Evolutionary conservation across 2,329 filamentous ascomycete genomes (phyloP).

Genomic region (Penicillium sp.): DNA sequence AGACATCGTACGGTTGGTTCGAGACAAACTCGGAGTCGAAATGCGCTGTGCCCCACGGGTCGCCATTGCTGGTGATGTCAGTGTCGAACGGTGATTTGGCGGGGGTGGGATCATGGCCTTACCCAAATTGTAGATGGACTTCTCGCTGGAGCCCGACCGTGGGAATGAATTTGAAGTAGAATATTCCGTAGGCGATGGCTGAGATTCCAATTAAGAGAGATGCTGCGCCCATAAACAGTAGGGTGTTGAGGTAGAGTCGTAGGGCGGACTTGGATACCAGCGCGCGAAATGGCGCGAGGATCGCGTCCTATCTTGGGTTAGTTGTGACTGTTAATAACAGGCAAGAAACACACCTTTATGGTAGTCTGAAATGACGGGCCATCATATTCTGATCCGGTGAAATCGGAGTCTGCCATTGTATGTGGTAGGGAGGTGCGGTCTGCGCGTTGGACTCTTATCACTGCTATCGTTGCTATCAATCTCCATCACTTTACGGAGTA

Average conservation of each 20-base stretch:
- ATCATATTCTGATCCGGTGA: slow-evolving; percentile 22
- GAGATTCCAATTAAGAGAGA: slow-evolving; percentile 60
- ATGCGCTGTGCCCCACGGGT: slow-evolving; percentile 56
- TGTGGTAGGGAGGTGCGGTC: slow-evolving; percentile 2
- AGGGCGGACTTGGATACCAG: slow-evolving; percentile 64
- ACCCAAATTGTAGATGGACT: slow-evolving; percentile 68
- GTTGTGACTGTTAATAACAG: slow-evolving; percentile 6
- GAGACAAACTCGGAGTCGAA: slow-evolving; percentile 61
- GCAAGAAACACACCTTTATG: slow-evolving; percentile 14
- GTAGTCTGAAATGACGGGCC: slow-evolving; percentile 11
- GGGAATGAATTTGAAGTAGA: slow-evolving; percentile 71
- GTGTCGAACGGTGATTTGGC: not conserved
- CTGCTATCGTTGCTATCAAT: too few species aligned
- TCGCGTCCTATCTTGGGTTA: slow-evolving; percentile 49
- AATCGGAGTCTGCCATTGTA: slow-evolving; percentile 26
- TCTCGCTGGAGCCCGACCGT: slow-evolving; percentile 63
- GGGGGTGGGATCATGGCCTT: slow-evolving; percentile 26
- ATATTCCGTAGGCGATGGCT: slow-evolving; percentile 63
- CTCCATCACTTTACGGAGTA: not conserved
- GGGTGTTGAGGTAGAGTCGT: slow-evolving; percentile 64
- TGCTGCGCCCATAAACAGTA: slow-evolving; percentile 56
- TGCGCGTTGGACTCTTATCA: not conserved
- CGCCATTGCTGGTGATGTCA: slow-evolving; percentile 36
- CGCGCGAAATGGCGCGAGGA: slow-evolving; percentile 57
- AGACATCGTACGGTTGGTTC: slow-evolving; percentile 82